phyloP scores from a whole-genome alignment of 176 grass and related monocot species.

The Rhynchospora breviuscula region DNA sequence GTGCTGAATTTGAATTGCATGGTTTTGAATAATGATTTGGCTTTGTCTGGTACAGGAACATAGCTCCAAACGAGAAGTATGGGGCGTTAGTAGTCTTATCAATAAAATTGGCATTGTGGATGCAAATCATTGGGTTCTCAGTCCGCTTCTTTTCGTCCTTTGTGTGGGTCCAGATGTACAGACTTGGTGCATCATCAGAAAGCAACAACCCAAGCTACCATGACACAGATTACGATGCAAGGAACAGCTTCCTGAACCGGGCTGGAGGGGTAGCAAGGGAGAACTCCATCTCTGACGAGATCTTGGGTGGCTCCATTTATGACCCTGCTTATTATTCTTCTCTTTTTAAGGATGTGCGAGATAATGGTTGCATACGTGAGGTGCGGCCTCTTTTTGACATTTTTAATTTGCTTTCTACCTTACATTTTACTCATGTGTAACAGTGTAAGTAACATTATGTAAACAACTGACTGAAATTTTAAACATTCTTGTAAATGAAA shows the following conservation, averaged over 20 bases:
- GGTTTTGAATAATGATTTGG: background rate
- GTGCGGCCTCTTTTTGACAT: slow-evolving; percentile 30
- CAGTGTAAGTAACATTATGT: background rate
- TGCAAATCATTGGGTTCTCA: slow-evolving; percentile 99
- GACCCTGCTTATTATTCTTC: slow-evolving; percentile 92
- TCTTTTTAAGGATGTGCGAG: slow-evolving; percentile 74
- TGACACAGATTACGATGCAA: slow-evolving; percentile 58
- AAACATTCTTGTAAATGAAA: background rate
- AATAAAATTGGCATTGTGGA: slow-evolving; percentile 75
- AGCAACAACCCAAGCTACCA: slow-evolving; percentile 36
- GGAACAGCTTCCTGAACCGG: slow-evolving; percentile 78
- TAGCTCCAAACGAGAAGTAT: slow-evolving; percentile 72
- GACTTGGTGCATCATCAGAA: slow-evolving; percentile 53
- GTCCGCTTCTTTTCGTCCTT: slow-evolving; percentile 93
- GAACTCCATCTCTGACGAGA: slow-evolving; percentile 78
- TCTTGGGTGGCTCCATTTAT: slow-evolving; percentile 91
- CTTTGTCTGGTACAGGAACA: slow-evolving; percentile 48
- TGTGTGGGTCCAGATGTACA: slow-evolving; percentile 97
- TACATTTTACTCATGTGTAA: background rate
- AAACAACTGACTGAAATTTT: background rate
- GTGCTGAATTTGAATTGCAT: background rate
- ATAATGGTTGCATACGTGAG: slow-evolving; percentile 60
- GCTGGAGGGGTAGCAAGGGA: slow-evolving; percentile 62
- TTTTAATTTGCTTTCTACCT: background rate
- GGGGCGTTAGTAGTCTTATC: slow-evolving; percentile 71